phyloP scores from a whole-genome alignment of 768 basidiomycete species.

The Collybiopsis luxurians region DNA sequence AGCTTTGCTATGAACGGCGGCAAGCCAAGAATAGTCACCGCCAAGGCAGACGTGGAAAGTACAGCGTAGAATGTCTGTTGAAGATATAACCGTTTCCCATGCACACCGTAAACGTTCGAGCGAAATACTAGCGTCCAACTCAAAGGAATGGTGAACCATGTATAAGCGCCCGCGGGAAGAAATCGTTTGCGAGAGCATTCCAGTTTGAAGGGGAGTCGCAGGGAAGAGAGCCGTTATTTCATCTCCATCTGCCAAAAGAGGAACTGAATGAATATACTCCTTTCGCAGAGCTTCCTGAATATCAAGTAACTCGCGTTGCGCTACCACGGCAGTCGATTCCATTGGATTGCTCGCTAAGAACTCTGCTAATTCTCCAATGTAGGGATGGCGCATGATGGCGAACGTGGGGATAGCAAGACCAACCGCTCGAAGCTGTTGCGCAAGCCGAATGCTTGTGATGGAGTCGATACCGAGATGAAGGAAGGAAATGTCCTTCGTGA shows the following conservation, averaged over 20 bases:
- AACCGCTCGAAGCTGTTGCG: neutral
- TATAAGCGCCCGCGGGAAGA: conserved; percentile 1
- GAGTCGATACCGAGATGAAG: conserved; percentile 9
- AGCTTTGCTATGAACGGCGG: conserved; percentile 2
- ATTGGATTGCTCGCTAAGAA: neutral
- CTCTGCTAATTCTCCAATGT: conserved; percentile 4
- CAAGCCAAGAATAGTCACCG: conserved; percentile 7
- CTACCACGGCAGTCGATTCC: neutral
- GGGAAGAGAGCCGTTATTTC: neutral
- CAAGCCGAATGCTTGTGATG: conserved; percentile 9
- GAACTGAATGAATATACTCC: neutral
- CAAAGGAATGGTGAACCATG: conserved; percentile 3
- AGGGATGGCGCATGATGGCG: conserved; percentile 8
- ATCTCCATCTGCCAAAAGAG: neutral
- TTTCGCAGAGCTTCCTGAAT: neutral
- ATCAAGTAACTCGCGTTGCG: conserved; percentile 1
- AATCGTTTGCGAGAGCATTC: conserved; percentile 6
- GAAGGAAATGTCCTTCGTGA: conserved; percentile 7
- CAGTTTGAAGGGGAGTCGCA: conserved; percentile 8
- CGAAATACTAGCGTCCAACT: neutral
- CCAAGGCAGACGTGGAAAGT: neutral
- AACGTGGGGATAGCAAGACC: conserved; percentile 4
- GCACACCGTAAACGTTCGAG: neutral
- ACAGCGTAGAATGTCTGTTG: conserved; percentile 8
- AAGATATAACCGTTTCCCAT: conserved; percentile 1